Evolutionary conservation across 2,329 filamentous ascomycete genomes (phyloP), one percentile per base, ranked within the genome.

Genomic region (Alternaria longipes): DNA sequence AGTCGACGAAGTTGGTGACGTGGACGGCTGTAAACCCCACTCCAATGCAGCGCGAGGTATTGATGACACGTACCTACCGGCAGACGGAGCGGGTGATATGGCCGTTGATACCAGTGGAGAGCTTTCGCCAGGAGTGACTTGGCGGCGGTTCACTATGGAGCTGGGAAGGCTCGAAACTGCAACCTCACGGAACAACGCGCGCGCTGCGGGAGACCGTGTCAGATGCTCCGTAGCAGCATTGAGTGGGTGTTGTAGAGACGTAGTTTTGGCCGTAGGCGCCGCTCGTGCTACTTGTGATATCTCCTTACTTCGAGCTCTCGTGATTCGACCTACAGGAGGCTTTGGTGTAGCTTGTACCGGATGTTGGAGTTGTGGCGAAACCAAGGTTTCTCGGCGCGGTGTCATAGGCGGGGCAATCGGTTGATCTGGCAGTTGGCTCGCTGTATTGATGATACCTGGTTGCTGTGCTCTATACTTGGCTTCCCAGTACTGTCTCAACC

Each of bases 401-500:
- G 18, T 46, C 9, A 28, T 5, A 44, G 36, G 22, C 30, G 28
- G 45, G 2, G 38, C 5, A 7, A 16, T 44, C 9, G 20, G 56
- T 9, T 41, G 22, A 12, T 18, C 36, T 7, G 36, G 22, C 12
- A 32, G 5, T 6, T 54, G 18, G 16, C 18, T 14, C 16, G 34
- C 16, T 6, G 34, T 3, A 22, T 49, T n/a, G 26, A 18, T 22
- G 8, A 34, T 20, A 7, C 14, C 9, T 1, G 47, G 14, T 14
- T 6, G 16, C 28, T 38, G 42, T 0, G 11, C 11, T n/a, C 22
- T 34, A 26, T 50, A 38, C 14, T 42, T 59, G 1, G 11, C 36
- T 3, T 57, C 53, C 57, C 61, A 66, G 30, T 54, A 66, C 18
- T 54, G 32, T 45, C 55, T 54, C 16, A 67, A 12, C 2, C 50